Evolutionary conservation across 805 yeast species (phyloP).

Genomic region (Metschnikowia corniflorae): DNA sequence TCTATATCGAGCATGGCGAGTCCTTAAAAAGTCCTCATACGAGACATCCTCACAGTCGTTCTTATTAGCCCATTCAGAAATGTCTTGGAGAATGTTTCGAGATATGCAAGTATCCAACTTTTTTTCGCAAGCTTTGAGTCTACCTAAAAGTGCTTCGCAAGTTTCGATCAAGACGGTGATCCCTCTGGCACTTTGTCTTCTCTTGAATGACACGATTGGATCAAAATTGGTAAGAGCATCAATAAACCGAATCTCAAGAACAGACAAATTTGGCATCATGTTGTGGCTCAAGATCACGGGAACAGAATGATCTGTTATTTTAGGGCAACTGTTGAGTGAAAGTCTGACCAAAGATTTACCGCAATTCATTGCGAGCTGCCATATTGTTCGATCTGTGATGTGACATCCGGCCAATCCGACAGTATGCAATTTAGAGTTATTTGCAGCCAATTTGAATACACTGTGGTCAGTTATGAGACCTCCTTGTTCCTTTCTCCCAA

Average conservation of each 20-base stretch:
- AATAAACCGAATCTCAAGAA: conserved; percentile 72
- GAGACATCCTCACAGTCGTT: conserved; percentile 40
- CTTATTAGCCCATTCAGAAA: conserved; percentile 59
- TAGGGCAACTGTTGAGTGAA: conserved; percentile 70
- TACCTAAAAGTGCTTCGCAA: conserved; percentile 62
- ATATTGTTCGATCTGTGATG: conserved; percentile 69
- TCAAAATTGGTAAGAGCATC: conserved; percentile 52
- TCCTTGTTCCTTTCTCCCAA: conserved; percentile 75
- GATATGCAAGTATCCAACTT: conserved; percentile 55
- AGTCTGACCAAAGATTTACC: conserved; percentile 56
- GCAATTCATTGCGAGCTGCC: conserved; percentile 66
- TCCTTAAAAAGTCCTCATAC: too few relatives aligned
- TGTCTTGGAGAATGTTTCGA: conserved; percentile 57
- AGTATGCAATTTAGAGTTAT: conserved; percentile 55
- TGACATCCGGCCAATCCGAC: conserved; percentile 88
- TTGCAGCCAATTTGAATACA: conserved; percentile 51
- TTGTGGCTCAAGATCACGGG: conserved; percentile 44
- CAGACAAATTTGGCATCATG: conserved; percentile 48
- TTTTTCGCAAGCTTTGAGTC: conserved; percentile 59
- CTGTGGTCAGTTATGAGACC: conserved; percentile 68
- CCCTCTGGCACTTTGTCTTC: conserved; percentile 43
- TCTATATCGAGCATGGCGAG: too few relatives aligned
- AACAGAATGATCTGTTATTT: conserved; percentile 54
- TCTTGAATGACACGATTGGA: conserved; percentile 67
- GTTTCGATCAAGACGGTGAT: conserved; percentile 67